Base-by-base conservation (phyloP, 75 land plant genomes). In the Picea glauca region DNA sequence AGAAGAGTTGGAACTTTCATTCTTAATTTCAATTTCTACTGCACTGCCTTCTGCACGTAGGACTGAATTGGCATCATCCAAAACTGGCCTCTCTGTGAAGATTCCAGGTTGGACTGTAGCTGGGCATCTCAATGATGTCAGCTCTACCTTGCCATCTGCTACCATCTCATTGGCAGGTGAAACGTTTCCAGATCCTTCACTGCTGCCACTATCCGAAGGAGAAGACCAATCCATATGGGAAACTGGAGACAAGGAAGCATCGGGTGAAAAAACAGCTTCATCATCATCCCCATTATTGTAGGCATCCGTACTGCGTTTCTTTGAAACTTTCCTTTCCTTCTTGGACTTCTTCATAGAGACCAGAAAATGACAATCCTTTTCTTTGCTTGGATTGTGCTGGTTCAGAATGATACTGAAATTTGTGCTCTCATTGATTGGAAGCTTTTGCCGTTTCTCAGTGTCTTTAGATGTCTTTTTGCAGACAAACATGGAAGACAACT, bases 341-440 rank as follows among this genome's bases (percentile, higher is more conserved):
- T 88, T 82, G 15, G 95, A 90, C 74, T 87, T 82, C 75, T 86
- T 86, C 75, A 91, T 59, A 26, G 89, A 84, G 5, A 86, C 98
- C 50, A 93, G 84, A 60, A 95, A 89, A 85, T 80, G 84, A 60
- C 90, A 84, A 75, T 80, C 89, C 46, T 81, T 80, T 67, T 88
- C 90, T 78, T 86, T 82, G 80, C 87, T 81, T 40, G 83, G 88
- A 75, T 88, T 88, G 66, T 88, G 90, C 80, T 88, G 90, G 62
- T 86, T 86, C 32, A 88, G 62, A 74, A 95, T 82, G 60, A 82
- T 84, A 62, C 81, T 86, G 87, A 95, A 87, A 72, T 91, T 91
- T 56, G 89, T 78, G 82, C 83, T 89, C 72, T 82, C 88, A 58
- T 89, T 88, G 72, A 93, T 86, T 18, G 94, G 97, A 17, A 89